phyloP scores from a whole-genome alignment of 1,139 yeast genomes.

The Pichia sp. region DNA sequence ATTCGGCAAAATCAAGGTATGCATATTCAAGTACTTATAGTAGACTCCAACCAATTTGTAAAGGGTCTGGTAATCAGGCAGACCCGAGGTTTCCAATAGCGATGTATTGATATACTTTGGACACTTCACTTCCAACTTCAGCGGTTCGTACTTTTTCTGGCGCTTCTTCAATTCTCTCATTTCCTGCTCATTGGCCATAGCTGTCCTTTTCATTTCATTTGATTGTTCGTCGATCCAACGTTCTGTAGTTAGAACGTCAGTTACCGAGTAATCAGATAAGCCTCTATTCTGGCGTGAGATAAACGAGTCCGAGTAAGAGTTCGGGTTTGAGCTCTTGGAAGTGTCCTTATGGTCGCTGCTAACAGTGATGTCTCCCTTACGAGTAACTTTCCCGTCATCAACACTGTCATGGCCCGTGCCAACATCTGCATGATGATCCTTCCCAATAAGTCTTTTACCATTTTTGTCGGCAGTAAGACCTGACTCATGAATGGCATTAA shows the following conservation, averaged over 20 bases:
- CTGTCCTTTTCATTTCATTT: conserved; percentile 12
- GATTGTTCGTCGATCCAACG: conserved; percentile 25
- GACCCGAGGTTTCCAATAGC: conserved; percentile 33
- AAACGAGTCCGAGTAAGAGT: not conserved
- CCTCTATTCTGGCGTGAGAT: not conserved
- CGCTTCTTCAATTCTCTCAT: not conserved
- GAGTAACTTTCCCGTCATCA: not conserved
- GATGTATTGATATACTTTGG: conserved; percentile 25
- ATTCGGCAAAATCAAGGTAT: conserved; percentile 43
- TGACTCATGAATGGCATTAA: conserved; percentile 1
- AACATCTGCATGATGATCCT: not conserved
- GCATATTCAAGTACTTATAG: conserved; percentile 45
- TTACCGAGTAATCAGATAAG: not conserved
- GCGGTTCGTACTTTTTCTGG: conserved; percentile 4
- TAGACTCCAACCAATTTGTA: conserved; percentile 42
- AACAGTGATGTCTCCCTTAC: not conserved
- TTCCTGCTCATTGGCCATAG: not conserved
- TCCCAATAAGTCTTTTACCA: not conserved
- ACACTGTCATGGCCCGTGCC: not conserved
- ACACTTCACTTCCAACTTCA: conserved; percentile 6
- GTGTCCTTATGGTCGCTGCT: not conserved
- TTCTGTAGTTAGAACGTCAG: conserved; percentile 20
- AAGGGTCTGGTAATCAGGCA: conserved; percentile 43
- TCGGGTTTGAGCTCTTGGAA: not conserved
- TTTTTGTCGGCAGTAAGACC: not conserved